Evolutionary conservation across 805 yeast genomes (phyloP).

Genomic region (Vanderwaltozyma tropicalis): DNA sequence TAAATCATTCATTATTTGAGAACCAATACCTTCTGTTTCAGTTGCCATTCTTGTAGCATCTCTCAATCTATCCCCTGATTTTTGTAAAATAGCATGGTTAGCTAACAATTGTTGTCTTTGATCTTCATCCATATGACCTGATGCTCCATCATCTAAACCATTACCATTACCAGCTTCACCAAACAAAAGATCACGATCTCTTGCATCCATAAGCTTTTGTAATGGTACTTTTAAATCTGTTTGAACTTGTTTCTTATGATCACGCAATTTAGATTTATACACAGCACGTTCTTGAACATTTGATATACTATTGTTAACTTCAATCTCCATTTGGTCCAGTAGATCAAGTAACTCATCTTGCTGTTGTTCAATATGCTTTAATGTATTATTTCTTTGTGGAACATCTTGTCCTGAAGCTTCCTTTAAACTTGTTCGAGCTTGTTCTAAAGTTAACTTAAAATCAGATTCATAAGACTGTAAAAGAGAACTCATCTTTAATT

Average conservation of each 20-base stretch:
- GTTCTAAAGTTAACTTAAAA: constrained; percentile 24
- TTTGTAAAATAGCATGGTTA: constrained; percentile 70
- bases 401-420: constrained; percentile 13
- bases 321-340: constrained; percentile 79
- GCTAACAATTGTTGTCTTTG: constrained; percentile 76
- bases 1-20: constrained; percentile 77
- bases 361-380: constrained; percentile 22
- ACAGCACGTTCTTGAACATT: constrained; percentile 38
- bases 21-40: constrained; percentile 88
- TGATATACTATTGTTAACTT: constrained; percentile 60
- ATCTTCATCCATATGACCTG: constrained; percentile 32
- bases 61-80: constrained; percentile 70
- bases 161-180: constrained; percentile 35
- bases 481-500: constrained; percentile 17
- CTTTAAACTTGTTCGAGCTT: constrained; percentile 13
- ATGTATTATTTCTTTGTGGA: constrained; percentile 16
- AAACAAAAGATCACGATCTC: constrained; percentile 63
- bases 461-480: constrained; percentile 31
- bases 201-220: constrained; percentile 51
- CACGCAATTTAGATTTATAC: constrained; percentile 67
- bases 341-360: constrained; percentile 39
- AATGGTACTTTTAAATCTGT: constrained; percentile 48
- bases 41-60: constrained; percentile 85
- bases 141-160: constrained; percentile 3
- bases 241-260: constrained; percentile 48